Base-by-base conservation (phyloP, 805 yeast species). In the Cyberlindnera nakhonratchasimensis region DNA sequence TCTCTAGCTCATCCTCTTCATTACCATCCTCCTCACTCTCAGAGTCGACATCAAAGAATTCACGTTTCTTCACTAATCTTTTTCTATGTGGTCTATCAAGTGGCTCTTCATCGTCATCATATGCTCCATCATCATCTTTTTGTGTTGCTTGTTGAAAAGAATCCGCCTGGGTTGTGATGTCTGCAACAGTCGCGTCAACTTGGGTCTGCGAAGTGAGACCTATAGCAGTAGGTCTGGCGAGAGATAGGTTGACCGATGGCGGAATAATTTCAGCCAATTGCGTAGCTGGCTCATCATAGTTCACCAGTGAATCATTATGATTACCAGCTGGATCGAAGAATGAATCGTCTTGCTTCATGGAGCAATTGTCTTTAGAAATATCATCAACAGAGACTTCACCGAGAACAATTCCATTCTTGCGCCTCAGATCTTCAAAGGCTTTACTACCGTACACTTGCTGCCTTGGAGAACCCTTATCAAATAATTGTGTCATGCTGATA, bases 1-100 rank as follows among this genome's bases (percentile, higher is more conserved):
- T 43, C 17, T 54, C 50, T n/a, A 53, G 52, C 30, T 53, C 51
- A 18, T 40, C 55, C 21, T 48, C 53, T 22, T 56, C 66, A 14
- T 55, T n/a, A n/a, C n/a, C 52, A 6, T 48, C 56, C n/a, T 46
- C 51, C 12, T 38, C 53, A 35, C 46, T 48, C 21, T 54, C 62
- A 21, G 40, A 34, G 17, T 48, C 47, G n/a, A 29, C 23, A 20
- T 57, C 53, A n/a, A 48, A 46, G 11, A 23, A 34, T 13, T 43
- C 52, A 20, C 23, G 5, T 46, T 16, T 47, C 58, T 7, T 57
- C 56, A 34, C 17, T 28, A 42, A 14, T 59, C 68, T 16, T 56
- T 63, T 16, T 60, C 62, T 13, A 42, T 25, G 44, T 34, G 39
- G 39, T 20, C 21, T 20, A 4, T 14, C 19, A 20, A 29, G n/a